Evolutionary conservation across 176 grass and related monocot species (phyloP), one percentile per base, ranked within the genome.

Genomic region (Echinochloa phyllopogon): DNA sequence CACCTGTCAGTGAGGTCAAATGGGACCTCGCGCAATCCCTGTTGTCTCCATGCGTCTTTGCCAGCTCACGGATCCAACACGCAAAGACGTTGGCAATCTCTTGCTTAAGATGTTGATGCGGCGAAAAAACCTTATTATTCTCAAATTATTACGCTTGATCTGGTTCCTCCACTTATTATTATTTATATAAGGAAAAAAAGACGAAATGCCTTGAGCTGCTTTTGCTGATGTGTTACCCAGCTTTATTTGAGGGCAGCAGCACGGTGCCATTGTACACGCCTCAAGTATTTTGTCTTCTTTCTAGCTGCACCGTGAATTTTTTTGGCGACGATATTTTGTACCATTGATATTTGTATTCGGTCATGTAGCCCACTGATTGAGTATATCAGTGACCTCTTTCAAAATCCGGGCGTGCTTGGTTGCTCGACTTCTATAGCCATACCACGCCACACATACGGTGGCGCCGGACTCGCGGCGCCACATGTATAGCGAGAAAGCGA

Each of bases 31-130:
- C 11, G 61, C 49, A 12, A 8, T 3, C 14, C 47, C 45, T 74
- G 17, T 68, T 65, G 67, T n/a, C 84, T 80, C 1, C 37, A 43
- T 81, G 47, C 38, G 68, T 29, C 69, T 44, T 79, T 73, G 77
- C 55, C 77, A 74, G 77, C 85, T 87, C 77, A 60, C 8, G 47
- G 36, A 56, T 14, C 23, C 37, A 65, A 44, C 37, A 24, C 14
- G 37, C 11, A 10, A 16, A 1, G n/a, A 45, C 12, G 43, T n/a
- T 43, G 25, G 10, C 20, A 41, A 63, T 56, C 48, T 80, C 1
- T 65, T 7, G 44, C 44, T 33, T 6, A 6, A 73, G 16, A 25
- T 80, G 66, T n/a, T 55, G 38, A 13, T 13, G 17, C 63, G 14
- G 6, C 6, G 13, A 51, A 20, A 1, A 49, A 9, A 16, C 2